Evolutionary conservation across 805 yeast species (phyloP), one percentile per base, ranked within the genome.

Genomic region (Saccharomyces mikatae): DNA sequence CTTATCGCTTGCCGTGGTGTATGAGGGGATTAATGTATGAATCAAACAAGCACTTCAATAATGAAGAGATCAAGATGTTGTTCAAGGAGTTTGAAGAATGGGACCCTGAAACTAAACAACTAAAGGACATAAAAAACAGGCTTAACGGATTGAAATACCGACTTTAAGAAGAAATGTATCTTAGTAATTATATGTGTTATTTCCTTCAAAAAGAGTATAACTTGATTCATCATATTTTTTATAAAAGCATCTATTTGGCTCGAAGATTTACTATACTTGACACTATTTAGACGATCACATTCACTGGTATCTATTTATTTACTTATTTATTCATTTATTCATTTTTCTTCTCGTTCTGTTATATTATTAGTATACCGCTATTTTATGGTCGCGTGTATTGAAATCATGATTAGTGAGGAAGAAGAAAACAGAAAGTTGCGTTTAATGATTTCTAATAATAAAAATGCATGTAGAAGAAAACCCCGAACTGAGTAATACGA

Each of bases 1-100:
- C 97, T 0, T 92, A 80, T 64, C 82, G 86, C 55, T 72, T 92
- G 41, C 98, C 98, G 1, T 92, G 97, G 97, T 87, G 95, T 62
- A 80, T 90, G 72, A 74, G 96, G 47, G 96, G 97, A 0, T 72
- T 92, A 47, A 70, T 90, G 30, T 83, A 81, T 59, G 96, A 84
- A 52, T 78, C 84, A 0, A 79, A 77, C 55, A 75, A 68, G 57
- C 78, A 74, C 58, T 71, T 76, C 50, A 83, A 83, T 11, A 73
- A 75, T n/a, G 73, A 75, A 10, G 89, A 87, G 56, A 80, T 89
- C 27, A 72, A 77, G 31, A 72, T 74, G 50, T 76, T 91, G 47
- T 81, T 85, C 57, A 76, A 75, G 31, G 87, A 87, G 66, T 92
- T 88, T 67, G 94, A 86, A 51, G 71, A 74, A 27, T 92, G 99